Conservation (phyloP, 1,284 basidiomycete species). For the Xerocomus amazonicus region DNA sequence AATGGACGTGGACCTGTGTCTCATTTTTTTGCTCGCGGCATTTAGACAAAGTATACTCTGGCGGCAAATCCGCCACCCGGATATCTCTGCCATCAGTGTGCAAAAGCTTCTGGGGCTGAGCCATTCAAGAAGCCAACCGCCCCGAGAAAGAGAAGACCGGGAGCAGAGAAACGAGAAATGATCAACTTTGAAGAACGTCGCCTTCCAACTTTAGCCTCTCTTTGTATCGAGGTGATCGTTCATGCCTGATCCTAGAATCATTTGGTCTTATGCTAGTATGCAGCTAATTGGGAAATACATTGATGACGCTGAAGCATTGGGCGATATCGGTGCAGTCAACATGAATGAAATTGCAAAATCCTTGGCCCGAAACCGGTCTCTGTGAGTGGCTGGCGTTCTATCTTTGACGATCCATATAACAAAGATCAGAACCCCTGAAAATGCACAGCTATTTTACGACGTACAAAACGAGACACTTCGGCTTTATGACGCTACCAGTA, state of each 20-base stretch:
- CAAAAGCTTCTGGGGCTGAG: constrained; percentile 69
- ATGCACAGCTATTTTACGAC: constrained; percentile 82
- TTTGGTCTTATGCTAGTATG: background rate
- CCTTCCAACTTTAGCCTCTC: constrained; percentile 65
- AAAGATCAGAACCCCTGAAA: constrained; percentile 60
- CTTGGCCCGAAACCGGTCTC: constrained; percentile 79
- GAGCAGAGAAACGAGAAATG: constrained; percentile 59
- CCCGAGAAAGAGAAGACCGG: constrained; percentile 59
- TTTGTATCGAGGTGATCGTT: constrained; percentile 71
- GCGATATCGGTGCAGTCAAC: constrained; percentile 80
- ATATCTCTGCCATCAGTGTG: constrained; percentile 78
- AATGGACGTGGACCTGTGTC: background rate
- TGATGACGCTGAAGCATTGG: constrained; percentile 86
- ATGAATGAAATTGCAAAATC: constrained; percentile 82
- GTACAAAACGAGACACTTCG: constrained; percentile 64
- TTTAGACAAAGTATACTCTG: constrained; percentile 81
- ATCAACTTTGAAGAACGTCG: constrained; percentile 68
- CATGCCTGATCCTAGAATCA: background rate
- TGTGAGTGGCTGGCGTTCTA: constrained; percentile 51
- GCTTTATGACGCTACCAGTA: constrained; percentile 91
- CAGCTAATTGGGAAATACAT: constrained; percentile 86
- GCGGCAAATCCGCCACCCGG: constrained; percentile 66
- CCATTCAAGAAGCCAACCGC: constrained; percentile 77
- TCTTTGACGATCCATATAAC: constrained; percentile 1
- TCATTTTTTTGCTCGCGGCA: background rate